Evolutionary conservation across 108 stramenopile genomes (phyloP).

Genomic region (Stephanodiscus triporus): DNA sequence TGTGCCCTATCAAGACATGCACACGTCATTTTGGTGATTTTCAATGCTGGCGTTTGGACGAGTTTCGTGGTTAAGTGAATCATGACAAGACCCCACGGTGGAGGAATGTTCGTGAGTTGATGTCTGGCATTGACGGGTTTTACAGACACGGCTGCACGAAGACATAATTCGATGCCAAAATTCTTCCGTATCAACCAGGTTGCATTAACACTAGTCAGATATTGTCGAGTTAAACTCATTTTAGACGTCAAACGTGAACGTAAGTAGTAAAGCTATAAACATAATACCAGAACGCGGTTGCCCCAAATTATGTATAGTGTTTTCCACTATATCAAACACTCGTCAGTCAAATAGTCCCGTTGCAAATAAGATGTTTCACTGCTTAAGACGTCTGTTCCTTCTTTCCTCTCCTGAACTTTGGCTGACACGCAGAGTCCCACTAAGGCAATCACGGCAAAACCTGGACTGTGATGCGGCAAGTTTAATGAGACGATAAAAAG

Average conservation of each 20-base stretch:
- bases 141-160: not conserved
- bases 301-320: not conserved
- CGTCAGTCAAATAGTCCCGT: not conserved
- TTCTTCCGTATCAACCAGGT: too few relatives aligned
- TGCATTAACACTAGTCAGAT: too few relatives aligned
- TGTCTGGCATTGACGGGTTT: not conserved
- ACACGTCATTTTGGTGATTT: too few relatives aligned
- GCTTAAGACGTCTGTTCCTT: not conserved
- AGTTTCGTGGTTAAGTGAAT: too few relatives aligned
- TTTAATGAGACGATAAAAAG: not conserved
- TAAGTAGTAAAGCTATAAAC: too few relatives aligned
- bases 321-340: not conserved
- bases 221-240: too few relatives aligned
- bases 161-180: not conserved
- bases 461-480: conserved; percentile 9
- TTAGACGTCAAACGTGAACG: too few relatives aligned
- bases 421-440: conserved; percentile 49
- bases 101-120: not conserved
- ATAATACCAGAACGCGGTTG: not conserved
- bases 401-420: conserved; percentile 8
- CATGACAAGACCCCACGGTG: not conserved
- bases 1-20: too few relatives aligned
- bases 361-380: not conserved
- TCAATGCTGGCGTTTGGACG: too few relatives aligned
- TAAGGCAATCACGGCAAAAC: conserved; percentile 50